These are phyloP conservation scores for Arachnopeziza araneosa DNA, from an alignment of 2,329 filamentous ascomycete genomes.

Conservation along the genomic window DNA sequence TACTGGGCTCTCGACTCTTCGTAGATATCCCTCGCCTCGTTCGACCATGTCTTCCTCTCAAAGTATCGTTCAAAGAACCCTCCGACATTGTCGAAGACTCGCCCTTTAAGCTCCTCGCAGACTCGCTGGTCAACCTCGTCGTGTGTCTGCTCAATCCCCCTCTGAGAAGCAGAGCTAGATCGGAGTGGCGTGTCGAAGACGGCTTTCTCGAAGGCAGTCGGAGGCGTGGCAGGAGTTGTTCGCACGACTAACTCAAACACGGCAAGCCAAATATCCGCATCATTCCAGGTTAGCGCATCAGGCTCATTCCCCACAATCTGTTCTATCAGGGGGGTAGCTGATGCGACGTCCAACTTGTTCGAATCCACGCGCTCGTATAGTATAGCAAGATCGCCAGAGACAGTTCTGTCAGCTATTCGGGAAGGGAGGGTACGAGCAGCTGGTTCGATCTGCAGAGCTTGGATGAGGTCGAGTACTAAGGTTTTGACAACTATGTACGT, in stretches of 20 bases:
- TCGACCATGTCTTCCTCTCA: conserved; percentile 17
- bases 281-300: conserved; percentile 13
- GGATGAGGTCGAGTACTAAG: conserved; percentile 16
- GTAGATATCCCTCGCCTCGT: conserved; percentile 22
- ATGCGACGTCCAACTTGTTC: conserved; percentile 13
- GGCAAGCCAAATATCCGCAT: conserved; percentile 15
- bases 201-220: conserved; percentile 11
- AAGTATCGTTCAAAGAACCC: conserved; percentile 21
- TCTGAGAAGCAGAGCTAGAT: conserved; percentile 23
- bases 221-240: conserved; percentile 10
- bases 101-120: conserved; percentile 22
- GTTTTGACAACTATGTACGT: conserved; percentile 15
- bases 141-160: conserved; percentile 22
- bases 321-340: conserved; percentile 16
- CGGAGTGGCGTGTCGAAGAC: conserved; percentile 18
- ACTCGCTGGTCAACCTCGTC: conserved; percentile 25
- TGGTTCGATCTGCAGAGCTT: conserved; percentile 10
- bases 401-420: conserved; percentile 14
- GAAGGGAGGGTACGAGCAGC: conserved; percentile 16
- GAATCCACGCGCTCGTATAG: conserved; percentile 17
- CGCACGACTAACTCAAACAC: conserved; percentile 16
- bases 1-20: conserved; percentile 20
- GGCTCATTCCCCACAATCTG: conserved; percentile 16
- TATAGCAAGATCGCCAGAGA: conserved; percentile 16
- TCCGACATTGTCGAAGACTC: conserved; percentile 19